phyloP scores from a whole-genome alignment of 1,139 yeast genomes.

The Schwanniomyces etchellsii region DNA sequence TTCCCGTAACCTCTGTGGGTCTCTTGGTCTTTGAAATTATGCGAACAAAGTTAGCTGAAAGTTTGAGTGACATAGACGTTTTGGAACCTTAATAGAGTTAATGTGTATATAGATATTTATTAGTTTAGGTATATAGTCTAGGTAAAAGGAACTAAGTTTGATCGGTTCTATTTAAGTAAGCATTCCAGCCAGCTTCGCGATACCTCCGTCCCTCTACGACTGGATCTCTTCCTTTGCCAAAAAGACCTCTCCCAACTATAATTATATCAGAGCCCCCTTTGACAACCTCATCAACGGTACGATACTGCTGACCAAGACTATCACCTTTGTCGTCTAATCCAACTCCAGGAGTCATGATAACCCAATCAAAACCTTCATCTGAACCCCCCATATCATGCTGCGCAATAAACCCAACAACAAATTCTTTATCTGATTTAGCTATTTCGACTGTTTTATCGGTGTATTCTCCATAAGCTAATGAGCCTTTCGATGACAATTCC shows the following conservation, averaged over 20 bases:
- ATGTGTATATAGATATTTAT: not conserved
- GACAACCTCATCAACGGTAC: constrained; percentile 83
- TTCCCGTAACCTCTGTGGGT: constrained; percentile 87
- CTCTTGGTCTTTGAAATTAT: constrained; percentile 78
- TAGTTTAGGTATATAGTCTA: not conserved
- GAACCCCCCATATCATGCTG: constrained; percentile 82
- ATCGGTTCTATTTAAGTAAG: constrained; percentile 50
- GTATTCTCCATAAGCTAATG: constrained; percentile 89
- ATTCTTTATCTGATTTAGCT: constrained; percentile 80
- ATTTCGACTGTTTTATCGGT: constrained; percentile 82
- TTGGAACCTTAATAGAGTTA: constrained; percentile 2
- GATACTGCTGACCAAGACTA: constrained; percentile 90
- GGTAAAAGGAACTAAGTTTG: not conserved
- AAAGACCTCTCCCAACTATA: constrained; percentile 95
- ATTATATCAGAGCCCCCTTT: constrained; percentile 85
- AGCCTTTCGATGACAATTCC: constrained; percentile 89
- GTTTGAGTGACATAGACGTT: constrained; percentile 18
- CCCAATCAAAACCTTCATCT: constrained; percentile 87
- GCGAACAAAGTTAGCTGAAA: constrained; percentile 45
- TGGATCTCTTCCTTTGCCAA: constrained; percentile 95
- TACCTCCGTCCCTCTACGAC: constrained; percentile 81
- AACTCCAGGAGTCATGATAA: constrained; percentile 97
- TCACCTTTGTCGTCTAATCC: constrained; percentile 98
- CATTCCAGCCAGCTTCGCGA: constrained; percentile 90
- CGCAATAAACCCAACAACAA: constrained; percentile 95